Percentiles rank a stretch among this genome's conserved stretches.
phyloP scores from a whole-genome alignment of 208 protist genomes.

The Naegleria gruberi region DNA sequence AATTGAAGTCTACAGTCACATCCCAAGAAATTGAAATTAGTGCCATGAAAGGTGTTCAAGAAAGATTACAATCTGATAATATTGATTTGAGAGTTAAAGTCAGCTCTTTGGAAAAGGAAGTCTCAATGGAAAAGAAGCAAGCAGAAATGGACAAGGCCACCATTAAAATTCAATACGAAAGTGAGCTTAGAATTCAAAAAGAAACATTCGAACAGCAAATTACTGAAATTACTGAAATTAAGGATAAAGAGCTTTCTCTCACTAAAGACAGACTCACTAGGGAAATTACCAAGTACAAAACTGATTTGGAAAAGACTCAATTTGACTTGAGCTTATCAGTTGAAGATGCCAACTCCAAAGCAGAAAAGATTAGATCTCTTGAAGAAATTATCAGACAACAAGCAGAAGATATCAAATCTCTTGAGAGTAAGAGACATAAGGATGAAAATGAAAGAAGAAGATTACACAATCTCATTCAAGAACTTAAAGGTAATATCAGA shows the following conservation, averaged over 20 bases:
- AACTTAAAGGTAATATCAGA: conserved; percentile 46
- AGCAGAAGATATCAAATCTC: neutral
- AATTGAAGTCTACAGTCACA: neutral
- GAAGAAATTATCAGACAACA: neutral
- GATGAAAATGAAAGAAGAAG: conserved; percentile 2
- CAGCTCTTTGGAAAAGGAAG: neutral
- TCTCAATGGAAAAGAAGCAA: neutral
- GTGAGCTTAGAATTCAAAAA: neutral
- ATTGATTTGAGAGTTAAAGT: conserved; percentile 1
- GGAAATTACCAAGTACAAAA: neutral
- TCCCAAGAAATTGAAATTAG: neutral
- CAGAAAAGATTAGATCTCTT: neutral
- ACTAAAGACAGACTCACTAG: neutral
- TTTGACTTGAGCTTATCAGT: neutral
- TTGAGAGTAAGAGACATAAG: neutral
- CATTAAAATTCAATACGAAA: neutral
- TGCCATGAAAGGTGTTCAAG: neutral
- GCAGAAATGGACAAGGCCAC: neutral
- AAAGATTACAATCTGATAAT: neutral
- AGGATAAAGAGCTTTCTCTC: neutral
- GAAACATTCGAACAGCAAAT: neutral
- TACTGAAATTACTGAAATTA: neutral
- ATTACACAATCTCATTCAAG: conserved; percentile 39
- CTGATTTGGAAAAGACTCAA: neutral
- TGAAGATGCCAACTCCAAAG: neutral